phyloP scores from a whole-genome alignment of 2,329 filamentous ascomycete species.

The Phialophora tarda region DNA sequence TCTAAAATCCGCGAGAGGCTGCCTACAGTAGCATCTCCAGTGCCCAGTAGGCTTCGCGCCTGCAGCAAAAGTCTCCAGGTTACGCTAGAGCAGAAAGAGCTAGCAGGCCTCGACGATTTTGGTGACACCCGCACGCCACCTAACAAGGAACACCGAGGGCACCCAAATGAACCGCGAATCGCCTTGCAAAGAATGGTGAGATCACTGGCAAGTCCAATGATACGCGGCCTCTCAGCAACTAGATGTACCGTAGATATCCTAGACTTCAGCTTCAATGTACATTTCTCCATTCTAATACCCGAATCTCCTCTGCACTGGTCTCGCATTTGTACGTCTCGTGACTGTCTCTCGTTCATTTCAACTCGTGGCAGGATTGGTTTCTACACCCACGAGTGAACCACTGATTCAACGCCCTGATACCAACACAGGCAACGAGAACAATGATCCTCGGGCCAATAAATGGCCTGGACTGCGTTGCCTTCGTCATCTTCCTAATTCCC shows the following conservation, averaged over 20 bases:
- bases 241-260: neutral
- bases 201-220: neutral
- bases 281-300: neutral
- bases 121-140: too few species aligned
- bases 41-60: conserved; percentile 1
- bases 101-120: conserved; percentile 3
- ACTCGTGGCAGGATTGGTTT: neutral
- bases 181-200: conserved; percentile 3
- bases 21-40: neutral
- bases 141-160: too few species aligned
- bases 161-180: neutral
- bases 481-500: conserved; percentile 71
- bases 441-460: conserved; percentile 79
- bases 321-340: neutral
- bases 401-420: neutral
- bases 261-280: neutral
- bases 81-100: conserved; percentile 13
- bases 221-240: neutral
- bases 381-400: neutral
- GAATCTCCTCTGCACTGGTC: neutral
- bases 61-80: conserved; percentile 12
- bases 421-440: neutral
- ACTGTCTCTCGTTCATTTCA: neutral
- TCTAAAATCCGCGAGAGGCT: conserved; percentile 8
- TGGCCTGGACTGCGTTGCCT: conserved; percentile 75